A percentile compares a stretch with the other conserved stretches of the same genome.
Evolutionary conservation across 2,329 filamentous ascomycete species (phyloP).

Genomic region (Coniochaeta prunicola): DNA sequence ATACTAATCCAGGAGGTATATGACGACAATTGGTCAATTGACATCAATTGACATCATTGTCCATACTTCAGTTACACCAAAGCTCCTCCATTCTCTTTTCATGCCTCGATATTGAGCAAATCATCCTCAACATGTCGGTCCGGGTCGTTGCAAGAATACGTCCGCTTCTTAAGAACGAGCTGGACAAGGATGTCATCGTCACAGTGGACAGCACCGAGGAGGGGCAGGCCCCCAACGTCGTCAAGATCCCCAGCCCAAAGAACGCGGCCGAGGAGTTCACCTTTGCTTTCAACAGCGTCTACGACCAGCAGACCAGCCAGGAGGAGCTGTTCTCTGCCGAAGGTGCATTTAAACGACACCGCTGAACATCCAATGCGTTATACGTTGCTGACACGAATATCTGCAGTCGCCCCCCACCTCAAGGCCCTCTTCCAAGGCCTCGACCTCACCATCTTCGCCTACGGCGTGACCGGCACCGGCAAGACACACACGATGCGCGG

Average conservation of each 20-base stretch:
- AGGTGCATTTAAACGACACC: slow-evolving; percentile 30
- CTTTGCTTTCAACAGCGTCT: slow-evolving; percentile 92
- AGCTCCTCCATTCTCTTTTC: not conserved
- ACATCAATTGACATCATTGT: not conserved
- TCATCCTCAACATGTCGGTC: slow-evolving; percentile 48
- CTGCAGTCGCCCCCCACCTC: slow-evolving; percentile 75
- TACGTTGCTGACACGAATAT: slow-evolving; percentile 14
- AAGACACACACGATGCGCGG: slow-evolving; percentile 97
- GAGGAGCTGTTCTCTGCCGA: slow-evolving; percentile 85
- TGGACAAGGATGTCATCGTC: slow-evolving; percentile 83
- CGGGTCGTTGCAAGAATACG: slow-evolving; percentile 87
- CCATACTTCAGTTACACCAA: slow-evolving; percentile 3
- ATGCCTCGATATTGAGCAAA: not conserved
- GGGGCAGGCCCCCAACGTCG: slow-evolving; percentile 56
- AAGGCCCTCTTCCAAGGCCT: slow-evolving; percentile 88
- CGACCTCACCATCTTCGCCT: slow-evolving; percentile 85
- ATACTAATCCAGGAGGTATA: not conserved
- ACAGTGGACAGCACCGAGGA: slow-evolving; percentile 55
- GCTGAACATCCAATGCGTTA: not conserved
- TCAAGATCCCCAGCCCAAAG: slow-evolving; percentile 90
- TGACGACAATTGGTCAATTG: not conserved
- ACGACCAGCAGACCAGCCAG: slow-evolving; percentile 72
- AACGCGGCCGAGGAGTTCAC: slow-evolving; percentile 87
- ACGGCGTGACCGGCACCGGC: slow-evolving; percentile 86
- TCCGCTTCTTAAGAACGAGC: slow-evolving; percentile 75